Base-by-base conservation (phyloP, 208 protist genomes). In the Vickermania spadyakhi region DNA sequence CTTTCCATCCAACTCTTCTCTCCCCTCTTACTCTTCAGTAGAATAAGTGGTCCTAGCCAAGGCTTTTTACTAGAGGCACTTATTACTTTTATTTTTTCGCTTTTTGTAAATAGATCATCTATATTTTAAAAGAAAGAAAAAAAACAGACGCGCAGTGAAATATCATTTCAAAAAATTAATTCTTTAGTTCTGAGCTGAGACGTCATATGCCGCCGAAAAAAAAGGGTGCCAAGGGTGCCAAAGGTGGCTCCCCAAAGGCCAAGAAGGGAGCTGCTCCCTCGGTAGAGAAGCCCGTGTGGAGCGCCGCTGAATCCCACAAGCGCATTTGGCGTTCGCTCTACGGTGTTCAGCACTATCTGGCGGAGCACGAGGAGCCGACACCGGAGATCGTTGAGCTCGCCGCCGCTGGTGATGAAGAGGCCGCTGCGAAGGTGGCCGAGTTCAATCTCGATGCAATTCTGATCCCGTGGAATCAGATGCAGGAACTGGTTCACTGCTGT, bases 381-480 rank as follows among this genome's bases (percentile, higher is more conserved):
- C 36, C 36, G 18, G 18, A 45, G 7, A 18, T n/a, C 11, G 18
- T 45, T 18, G 36, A 45, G 36, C 36, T 45, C 36, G 36, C 36
- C 18, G 36, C 36, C 25, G n/a, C 18, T 3, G 52, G 72, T 31
- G 65, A 73, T 28, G 41, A 51, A 0, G 30, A n/a, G 1, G 67
- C 60, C 5, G 56, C 42, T n/a, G 53, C 66, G 21, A 36, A 68
- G 31, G 31, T 51, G 23, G 31, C 61, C 21, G 5, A 26, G 1
- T 56, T 29, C 0, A 2, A 45, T 21, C 45, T 66, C 28, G 22
- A 53, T n/a, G 55, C 55, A 22, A 60, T 79, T 3, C 23, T 59
- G 18, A 59, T 91, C 11, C 67, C 81, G 3, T 70, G 57, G 27
- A 26, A 53, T 14, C 79, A 89, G 26, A 80, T 94, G 74, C 58